A percentile compares a stretch with the other conserved stretches of the same genome.
These are phyloP conservation scores for Astrothelium macrocarpum DNA, from an alignment of 495 filamentous ascomycete species.

Conservation along the genomic window DNA sequence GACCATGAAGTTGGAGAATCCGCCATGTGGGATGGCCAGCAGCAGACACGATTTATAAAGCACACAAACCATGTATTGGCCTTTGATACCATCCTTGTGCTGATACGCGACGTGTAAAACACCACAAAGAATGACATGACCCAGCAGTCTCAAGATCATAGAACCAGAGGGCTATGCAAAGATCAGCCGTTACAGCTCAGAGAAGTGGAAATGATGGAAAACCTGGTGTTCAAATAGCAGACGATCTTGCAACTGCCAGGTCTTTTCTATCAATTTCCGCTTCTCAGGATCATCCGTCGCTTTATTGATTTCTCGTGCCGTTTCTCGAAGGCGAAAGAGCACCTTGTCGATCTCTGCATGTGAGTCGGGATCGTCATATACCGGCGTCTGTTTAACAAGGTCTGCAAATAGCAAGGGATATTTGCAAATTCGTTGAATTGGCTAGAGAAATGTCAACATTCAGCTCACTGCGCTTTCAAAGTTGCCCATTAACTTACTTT, in stretches of 20 bases:
- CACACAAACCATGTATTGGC: conserved; percentile 79
- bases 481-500: conserved; percentile 49
- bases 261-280: conserved; percentile 48
- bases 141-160: conserved; percentile 56
- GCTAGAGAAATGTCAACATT: conserved; percentile 41
- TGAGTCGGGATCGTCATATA: conserved; percentile 70
- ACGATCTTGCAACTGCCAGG: conserved; percentile 70
- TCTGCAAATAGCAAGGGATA: conserved; percentile 84
- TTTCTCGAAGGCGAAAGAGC: conserved; percentile 59
- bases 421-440: conserved; percentile 86
- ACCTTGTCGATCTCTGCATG: conserved; percentile 70
- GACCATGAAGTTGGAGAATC: conserved; percentile 55
- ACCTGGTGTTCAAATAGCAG: conserved; percentile 65
- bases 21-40: conserved; percentile 56
- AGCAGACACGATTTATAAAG: conserved; percentile 75
- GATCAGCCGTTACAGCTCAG: conserved; percentile 2
- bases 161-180: conserved; percentile 21
- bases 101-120: conserved; percentile 80
- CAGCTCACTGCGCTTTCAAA: background rate
- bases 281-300: conserved; percentile 45
- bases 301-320: conserved; percentile 65
- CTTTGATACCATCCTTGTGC: conserved; percentile 51
- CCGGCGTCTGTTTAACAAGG: conserved; percentile 68
- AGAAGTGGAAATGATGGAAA: conserved; percentile 12
- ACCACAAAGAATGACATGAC: conserved; percentile 76